These are phyloP conservation scores for Isoetes taiwanensis DNA, from an alignment of 75 land plant genomes.

Conservation along the genomic window DNA sequence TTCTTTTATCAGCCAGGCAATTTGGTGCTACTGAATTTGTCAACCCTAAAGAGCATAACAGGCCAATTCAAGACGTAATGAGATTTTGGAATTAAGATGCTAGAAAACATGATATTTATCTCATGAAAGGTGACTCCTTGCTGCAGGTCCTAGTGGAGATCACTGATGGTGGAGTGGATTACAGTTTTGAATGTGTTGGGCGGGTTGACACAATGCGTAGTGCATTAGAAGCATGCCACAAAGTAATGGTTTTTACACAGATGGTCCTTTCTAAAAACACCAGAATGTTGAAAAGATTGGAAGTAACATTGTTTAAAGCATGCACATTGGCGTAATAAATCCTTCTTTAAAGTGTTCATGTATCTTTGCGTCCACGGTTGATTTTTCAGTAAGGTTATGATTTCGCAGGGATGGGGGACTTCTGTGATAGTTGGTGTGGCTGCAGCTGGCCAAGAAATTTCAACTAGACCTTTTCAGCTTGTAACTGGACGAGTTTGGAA, in stretches of 20 bases:
- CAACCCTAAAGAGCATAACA: slow-evolving; percentile 34
- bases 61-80: slow-evolving; percentile 36
- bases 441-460: slow-evolving; percentile 28
- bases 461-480: slow-evolving; percentile 29
- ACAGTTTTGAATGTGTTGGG: slow-evolving; percentile 96
- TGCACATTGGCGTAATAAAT: too few relatives aligned
- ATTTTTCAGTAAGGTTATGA: too few relatives aligned
- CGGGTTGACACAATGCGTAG: slow-evolving; percentile 77
- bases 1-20: slow-evolving; percentile 18
- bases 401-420: slow-evolving; percentile 31
- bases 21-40: slow-evolving; percentile 46
- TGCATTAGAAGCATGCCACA: slow-evolving; percentile 41
- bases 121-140: not conserved
- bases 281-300: too few relatives aligned
- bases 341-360: too few relatives aligned
- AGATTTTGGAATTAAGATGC: not conserved
- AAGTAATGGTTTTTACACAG: slow-evolving; percentile 14
- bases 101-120: not conserved
- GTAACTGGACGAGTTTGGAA: slow-evolving; percentile 36
- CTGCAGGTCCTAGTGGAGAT: not conserved
- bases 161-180: slow-evolving; percentile 51
- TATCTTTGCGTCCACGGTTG: too few relatives aligned
- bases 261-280: too few relatives aligned
- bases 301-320: too few relatives aligned
- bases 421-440: slow-evolving; percentile 34